A percentile compares a stretch with the other conserved stretches of the same genome.
These are phyloP conservation scores for Anthostomella pinea DNA, from an alignment of 2,329 filamentous ascomycete species.

Conservation along the genomic window DNA sequence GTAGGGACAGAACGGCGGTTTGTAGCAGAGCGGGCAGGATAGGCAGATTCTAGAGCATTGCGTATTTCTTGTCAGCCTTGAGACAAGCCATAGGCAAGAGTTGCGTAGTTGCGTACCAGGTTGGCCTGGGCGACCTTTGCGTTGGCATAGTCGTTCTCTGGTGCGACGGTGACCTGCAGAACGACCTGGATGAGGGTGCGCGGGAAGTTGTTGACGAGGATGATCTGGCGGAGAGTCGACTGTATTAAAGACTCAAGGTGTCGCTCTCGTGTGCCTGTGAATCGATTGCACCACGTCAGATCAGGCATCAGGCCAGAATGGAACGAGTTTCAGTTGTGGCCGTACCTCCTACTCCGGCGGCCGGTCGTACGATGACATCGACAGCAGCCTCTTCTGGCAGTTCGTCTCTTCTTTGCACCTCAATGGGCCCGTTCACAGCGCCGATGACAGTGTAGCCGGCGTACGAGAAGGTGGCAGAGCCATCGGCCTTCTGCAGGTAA, in stretches of 20 bases:
- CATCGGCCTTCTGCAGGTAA: slow-evolving; percentile 69
- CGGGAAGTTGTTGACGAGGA: slow-evolving; percentile 73
- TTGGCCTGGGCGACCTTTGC: slow-evolving; percentile 58
- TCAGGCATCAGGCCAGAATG: slow-evolving; percentile 25
- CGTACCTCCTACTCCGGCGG: slow-evolving; percentile 76
- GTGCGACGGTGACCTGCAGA: slow-evolving; percentile 70
- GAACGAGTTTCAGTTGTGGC: slow-evolving; percentile 7
- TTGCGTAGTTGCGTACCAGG: slow-evolving; percentile 53
- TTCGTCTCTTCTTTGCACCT: slow-evolving; percentile 85
- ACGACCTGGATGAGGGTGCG: slow-evolving; percentile 77
- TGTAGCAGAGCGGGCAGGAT: slow-evolving; percentile 82
- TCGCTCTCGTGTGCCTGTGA: slow-evolving; percentile 65
- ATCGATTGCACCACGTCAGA: slow-evolving; percentile 13
- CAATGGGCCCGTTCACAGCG: slow-evolving; percentile 88
- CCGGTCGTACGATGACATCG: slow-evolving; percentile 86
- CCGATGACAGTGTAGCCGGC: slow-evolving; percentile 78
- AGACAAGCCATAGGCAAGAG: too few relatives aligned
- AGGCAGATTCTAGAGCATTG: slow-evolving; percentile 61
- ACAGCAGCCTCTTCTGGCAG: slow-evolving; percentile 86
- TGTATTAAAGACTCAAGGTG: slow-evolving; percentile 78
- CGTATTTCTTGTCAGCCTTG: too few relatives aligned
- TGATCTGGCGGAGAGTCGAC: slow-evolving; percentile 68
- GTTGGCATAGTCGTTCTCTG: slow-evolving; percentile 63
- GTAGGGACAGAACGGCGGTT: slow-evolving; percentile 70
- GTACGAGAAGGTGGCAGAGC: slow-evolving; percentile 74